These are phyloP conservation scores for Aotearoamyces nothofagi DNA, from an alignment of 2,329 filamentous ascomycete species.

Conservation along the genomic window DNA sequence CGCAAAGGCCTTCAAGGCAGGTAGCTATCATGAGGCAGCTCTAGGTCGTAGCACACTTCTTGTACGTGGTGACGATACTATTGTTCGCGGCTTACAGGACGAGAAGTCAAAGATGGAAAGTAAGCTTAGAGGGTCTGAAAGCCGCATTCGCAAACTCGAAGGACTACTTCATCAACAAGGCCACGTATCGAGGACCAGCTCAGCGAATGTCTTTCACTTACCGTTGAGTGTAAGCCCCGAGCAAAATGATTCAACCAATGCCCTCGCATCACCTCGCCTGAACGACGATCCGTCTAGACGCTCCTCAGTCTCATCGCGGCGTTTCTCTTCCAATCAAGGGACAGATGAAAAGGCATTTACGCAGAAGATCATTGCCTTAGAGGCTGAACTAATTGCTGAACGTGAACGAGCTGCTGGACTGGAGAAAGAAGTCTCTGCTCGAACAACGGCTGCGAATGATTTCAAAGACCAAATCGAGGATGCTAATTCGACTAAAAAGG, in stretches of 20 bases:
- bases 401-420: slow-evolving; percentile 50
- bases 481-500: slow-evolving; percentile 80
- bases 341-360: slow-evolving; percentile 44
- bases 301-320: slow-evolving; percentile 43
- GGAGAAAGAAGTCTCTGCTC: slow-evolving; percentile 52
- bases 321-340: slow-evolving; percentile 43
- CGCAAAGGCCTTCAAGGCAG: slow-evolving; percentile 89
- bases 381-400: slow-evolving; percentile 63
- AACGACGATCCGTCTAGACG: slow-evolving; percentile 34
- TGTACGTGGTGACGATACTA: slow-evolving; percentile 75
- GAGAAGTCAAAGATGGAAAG: slow-evolving; percentile 65
- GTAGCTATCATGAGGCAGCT: slow-evolving; percentile 81
- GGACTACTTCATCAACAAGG: slow-evolving; percentile 80
- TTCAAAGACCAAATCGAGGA: slow-evolving; percentile 64
- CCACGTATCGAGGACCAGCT: slow-evolving; percentile 36
- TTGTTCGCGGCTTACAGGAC: slow-evolving; percentile 61
- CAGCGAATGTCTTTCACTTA: slow-evolving; percentile 38
- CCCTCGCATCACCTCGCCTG: slow-evolving; percentile 13
- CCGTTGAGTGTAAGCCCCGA: slow-evolving; percentile 27
- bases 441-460: slow-evolving; percentile 39
- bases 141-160: slow-evolving; percentile 78
- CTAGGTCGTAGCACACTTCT: slow-evolving; percentile 77
- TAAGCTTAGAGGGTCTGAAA: slow-evolving; percentile 70
- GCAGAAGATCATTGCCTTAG: slow-evolving; percentile 50
- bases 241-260: slow-evolving; percentile 30